These are phyloP conservation scores for Sugiyamaella japonica DNA, from an alignment of 1,139 yeast genomes.

Conservation along the genomic window DNA sequence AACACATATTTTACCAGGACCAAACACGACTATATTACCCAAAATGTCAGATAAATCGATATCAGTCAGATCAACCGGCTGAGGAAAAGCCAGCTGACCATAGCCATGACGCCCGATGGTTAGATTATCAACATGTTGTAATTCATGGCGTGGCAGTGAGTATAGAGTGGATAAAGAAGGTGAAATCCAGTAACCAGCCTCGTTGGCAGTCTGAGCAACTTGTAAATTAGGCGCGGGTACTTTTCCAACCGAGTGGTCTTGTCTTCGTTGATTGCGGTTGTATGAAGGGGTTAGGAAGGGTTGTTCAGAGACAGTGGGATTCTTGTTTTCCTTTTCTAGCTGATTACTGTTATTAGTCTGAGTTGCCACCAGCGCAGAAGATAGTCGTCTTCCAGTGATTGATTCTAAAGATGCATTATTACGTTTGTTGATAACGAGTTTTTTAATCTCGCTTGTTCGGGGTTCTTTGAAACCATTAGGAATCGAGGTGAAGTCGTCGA, in stretches of 20 bases:
- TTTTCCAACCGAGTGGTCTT: not conserved
- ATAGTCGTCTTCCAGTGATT: conserved; percentile 16
- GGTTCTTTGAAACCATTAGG: conserved; percentile 14
- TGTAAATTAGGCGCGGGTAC: conserved; percentile 18
- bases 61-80: conserved; percentile 70
- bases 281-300: conserved; percentile 9
- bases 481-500: conserved; percentile 20
- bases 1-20: conserved; percentile 60
- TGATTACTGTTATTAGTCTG: not conserved
- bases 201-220: conserved; percentile 31
- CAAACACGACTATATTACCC: conserved; percentile 59
- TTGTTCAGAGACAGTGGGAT: not conserved
- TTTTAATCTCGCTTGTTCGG: conserved; percentile 32
- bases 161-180: conserved; percentile 64
- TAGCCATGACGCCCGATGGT: conserved; percentile 72
- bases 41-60: conserved; percentile 50
- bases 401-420: conserved; percentile 45
- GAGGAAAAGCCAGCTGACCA: conserved; percentile 72
- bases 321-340: not conserved
- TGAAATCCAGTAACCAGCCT: conserved; percentile 74
- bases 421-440: conserved; percentile 39
- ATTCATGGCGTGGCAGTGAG: conserved; percentile 50
- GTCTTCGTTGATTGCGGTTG: conserved; percentile 10
- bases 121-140: conserved; percentile 62
- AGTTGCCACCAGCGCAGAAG: not conserved